Percentiles rank a stretch among this genome's conserved stretches.
Conservation (phyloP, 1,284 basidiomycete species). For the Malassezia cuniculi region DNA sequence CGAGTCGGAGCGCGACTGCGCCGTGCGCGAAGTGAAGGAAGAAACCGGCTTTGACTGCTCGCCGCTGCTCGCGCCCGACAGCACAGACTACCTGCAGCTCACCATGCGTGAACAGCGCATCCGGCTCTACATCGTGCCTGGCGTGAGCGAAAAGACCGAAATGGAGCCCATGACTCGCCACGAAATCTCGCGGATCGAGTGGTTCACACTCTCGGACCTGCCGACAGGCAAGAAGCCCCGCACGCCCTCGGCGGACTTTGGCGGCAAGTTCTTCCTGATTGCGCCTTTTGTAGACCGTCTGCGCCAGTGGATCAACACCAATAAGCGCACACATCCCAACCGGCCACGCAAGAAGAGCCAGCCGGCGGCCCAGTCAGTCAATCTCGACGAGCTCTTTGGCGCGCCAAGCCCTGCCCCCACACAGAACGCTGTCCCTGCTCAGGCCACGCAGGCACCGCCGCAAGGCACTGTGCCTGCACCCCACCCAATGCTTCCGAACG, state of each 20-base stretch:
- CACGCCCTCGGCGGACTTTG: constrained; percentile 46
- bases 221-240: constrained; percentile 84
- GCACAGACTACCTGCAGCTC: constrained; percentile 61
- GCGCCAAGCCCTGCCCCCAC: not conserved
- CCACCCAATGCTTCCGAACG: too few relatives aligned
- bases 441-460: too few relatives aligned
- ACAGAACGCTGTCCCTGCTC: too few relatives aligned
- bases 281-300: constrained; percentile 65
- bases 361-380: not conserved
- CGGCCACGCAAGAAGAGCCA: constrained; percentile 11
- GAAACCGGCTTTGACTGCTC: constrained; percentile 43
- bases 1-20: constrained; percentile 49
- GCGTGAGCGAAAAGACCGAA: constrained; percentile 72
- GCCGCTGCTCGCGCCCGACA: constrained; percentile 25
- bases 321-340: constrained; percentile 26
- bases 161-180: constrained; percentile 92
- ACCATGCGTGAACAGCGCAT: constrained; percentile 79
- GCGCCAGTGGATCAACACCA: constrained; percentile 38
- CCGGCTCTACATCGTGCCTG: constrained; percentile 78
- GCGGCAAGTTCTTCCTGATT: constrained; percentile 82
- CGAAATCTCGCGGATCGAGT: constrained; percentile 98
- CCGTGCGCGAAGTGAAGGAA: constrained; percentile 50
- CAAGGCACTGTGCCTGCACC: too few relatives aligned
- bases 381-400: constrained; percentile 3
- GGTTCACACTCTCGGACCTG: constrained; percentile 79